Conservation (phyloP, 768 basidiomycete species). For the Pleurotus citrinopileatus region DNA sequence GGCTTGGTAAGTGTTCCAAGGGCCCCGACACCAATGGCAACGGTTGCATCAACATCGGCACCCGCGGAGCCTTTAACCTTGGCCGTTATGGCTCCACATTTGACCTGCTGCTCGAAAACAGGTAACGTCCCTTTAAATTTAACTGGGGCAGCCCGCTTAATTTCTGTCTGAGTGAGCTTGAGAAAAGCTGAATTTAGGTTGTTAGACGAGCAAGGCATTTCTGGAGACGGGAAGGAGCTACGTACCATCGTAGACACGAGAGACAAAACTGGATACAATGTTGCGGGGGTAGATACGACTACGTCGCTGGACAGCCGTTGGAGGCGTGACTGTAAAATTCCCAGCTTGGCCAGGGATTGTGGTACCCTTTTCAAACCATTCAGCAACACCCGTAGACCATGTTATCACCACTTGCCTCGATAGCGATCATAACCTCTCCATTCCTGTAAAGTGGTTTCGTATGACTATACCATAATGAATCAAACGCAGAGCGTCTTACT, state of each 20-base stretch:
- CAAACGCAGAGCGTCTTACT: constrained; percentile 19
- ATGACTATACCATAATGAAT: no score
- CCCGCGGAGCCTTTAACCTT: constrained; percentile 4
- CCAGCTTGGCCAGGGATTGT: constrained; percentile 1
- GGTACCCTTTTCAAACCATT: not conserved
- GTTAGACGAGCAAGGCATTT: not conserved
- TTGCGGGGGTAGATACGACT: not conserved
- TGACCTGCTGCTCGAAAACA: not conserved
- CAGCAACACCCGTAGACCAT: not conserved
- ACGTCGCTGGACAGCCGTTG: not conserved
- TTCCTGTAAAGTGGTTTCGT: not conserved
- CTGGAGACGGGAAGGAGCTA: not conserved
- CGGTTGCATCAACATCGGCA: not conserved
- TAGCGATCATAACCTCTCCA: constrained; percentile 1
- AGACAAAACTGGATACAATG: not conserved
- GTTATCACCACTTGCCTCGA: not conserved
- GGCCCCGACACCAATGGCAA: constrained; percentile 2
- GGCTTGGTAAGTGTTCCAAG: constrained; percentile 4
- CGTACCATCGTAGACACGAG: not conserved
- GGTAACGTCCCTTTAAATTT: not conserved
- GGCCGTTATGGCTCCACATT: not conserved
- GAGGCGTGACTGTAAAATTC: not conserved
- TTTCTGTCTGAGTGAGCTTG: not conserved
- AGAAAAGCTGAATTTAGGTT: not conserved
- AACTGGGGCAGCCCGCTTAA: not conserved